Conservation (phyloP, 345 rosid genomes). For the Syzygium aqueum region DNA sequence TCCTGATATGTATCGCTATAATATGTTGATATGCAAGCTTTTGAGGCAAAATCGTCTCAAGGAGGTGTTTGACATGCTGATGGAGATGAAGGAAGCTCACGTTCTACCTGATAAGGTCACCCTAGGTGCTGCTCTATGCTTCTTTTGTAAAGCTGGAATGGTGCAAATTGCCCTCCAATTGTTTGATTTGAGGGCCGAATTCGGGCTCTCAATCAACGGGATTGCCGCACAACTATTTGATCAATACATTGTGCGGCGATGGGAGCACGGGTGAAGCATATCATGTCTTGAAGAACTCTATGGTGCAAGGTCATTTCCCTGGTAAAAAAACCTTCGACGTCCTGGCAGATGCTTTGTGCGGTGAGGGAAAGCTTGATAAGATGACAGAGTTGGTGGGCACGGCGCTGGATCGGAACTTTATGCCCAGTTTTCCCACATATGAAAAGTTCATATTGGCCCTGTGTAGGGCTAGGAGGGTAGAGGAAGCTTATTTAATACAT, state of each 20-base stretch:
- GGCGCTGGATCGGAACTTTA: conserved; percentile 31
- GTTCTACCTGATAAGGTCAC: conserved; percentile 49
- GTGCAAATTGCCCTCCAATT: conserved; percentile 63
- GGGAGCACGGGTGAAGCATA: conserved; percentile 48
- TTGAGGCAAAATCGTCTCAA: conserved; percentile 43
- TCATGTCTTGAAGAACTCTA: conserved; percentile 35
- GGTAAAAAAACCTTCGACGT: conserved; percentile 34
- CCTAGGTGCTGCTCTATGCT: conserved; percentile 59
- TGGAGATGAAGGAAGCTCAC: conserved; percentile 54
- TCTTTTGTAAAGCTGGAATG: conserved; percentile 81
- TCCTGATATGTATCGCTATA: conserved; percentile 48
- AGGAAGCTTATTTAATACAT: conserved; percentile 51
- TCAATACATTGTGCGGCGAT: conserved; percentile 45
- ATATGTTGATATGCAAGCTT: conserved; percentile 43
- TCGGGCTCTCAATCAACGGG: conserved; percentile 37
- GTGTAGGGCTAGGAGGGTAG: conserved; percentile 42
- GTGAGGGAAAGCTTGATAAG: conserved; percentile 52
- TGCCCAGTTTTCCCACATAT: conserved; percentile 24
- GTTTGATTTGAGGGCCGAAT: conserved; percentile 47
- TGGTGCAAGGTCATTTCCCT: conserved; percentile 52
- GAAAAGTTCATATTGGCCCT: conserved; percentile 48
- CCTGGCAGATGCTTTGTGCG: conserved; percentile 57
- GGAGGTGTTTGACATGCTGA: conserved; percentile 55
- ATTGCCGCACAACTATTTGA: conserved; percentile 56
- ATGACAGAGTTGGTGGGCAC: conserved; percentile 43